Conservation (phyloP, 306 rosid genomes). For the Prunus persica region Prunus_persica_NCBIv2 NC_034009.1:38010001-38010500, state of each 20-base stretch:
- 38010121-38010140: background rate
- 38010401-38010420: background rate
- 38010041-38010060: constrained; percentile 4
- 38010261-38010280: background rate
- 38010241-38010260: background rate
- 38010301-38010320: background rate
- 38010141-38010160: background rate
- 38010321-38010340: background rate
- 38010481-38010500: background rate
- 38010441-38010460: background rate
- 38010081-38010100: constrained; percentile 12
- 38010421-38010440: background rate
- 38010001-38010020: constrained; percentile 30
- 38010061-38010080: constrained; percentile 17
- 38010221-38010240: background rate
- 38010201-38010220: background rate
- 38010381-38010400: background rate
- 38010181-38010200: background rate
- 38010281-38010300: background rate
- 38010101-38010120: background rate
- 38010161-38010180: no score
- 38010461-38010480: background rate
- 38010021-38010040: background rate
- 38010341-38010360: background rate
- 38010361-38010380: background rate